Evolutionary conservation across 129 eudicot species (phyloP).

Genomic region (Lonicera japonica): DNA sequence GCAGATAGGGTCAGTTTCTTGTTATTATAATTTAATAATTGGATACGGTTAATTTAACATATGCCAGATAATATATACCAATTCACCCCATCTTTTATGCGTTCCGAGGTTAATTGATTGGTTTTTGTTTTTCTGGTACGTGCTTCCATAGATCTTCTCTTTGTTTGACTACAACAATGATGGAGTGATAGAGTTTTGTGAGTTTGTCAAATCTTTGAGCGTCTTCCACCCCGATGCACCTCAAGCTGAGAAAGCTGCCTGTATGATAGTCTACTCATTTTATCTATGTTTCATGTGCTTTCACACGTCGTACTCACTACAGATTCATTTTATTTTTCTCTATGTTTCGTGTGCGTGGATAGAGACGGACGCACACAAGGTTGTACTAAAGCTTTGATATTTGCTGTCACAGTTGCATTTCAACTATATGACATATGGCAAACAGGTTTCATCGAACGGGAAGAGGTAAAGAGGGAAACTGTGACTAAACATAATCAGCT

Average conservation of each 20-base stretch:
- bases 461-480: conserved; percentile 36
- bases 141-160: conserved; percentile 29
- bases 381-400: background rate
- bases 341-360: too few relatives aligned
- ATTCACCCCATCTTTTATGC: too few relatives aligned
- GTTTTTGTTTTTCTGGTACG: conserved; percentile 5
- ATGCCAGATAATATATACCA: too few relatives aligned
- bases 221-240: conserved; percentile 62
- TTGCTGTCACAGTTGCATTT: conserved; percentile 49
- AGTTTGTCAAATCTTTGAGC: conserved; percentile 48
- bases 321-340: too few relatives aligned
- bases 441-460: conserved; percentile 61
- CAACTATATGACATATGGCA: conserved; percentile 48
- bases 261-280: conserved; percentile 20
- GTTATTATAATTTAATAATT: conserved; percentile 1
- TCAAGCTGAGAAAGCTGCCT: conserved; percentile 42
- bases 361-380: background rate
- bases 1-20: conserved; percentile 41
- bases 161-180: conserved; percentile 41
- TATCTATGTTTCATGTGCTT: background rate
- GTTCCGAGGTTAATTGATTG: background rate
- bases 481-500: too few relatives aligned
- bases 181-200: conserved; percentile 48
- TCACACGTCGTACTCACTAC: too few relatives aligned
- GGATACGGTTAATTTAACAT: background rate